Evolutionary conservation across 305 asterid species (phyloP).

Genomic region (Fraxinus albicans): DNA sequence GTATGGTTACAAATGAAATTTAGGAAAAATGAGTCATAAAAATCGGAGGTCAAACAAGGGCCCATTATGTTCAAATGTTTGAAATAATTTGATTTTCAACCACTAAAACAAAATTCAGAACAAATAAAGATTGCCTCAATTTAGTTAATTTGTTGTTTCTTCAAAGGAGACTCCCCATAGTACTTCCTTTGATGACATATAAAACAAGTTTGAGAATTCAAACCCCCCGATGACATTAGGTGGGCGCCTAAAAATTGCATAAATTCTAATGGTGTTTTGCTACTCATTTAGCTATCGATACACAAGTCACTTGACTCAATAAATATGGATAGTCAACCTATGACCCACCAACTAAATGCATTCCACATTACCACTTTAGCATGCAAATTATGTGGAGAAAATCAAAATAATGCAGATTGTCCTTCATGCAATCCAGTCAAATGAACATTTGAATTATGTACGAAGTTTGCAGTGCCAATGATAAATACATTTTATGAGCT

Average conservation of each 20-base stretch:
- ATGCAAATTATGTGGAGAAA: background rate
- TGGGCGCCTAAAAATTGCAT: background rate
- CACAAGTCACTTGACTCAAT: background rate
- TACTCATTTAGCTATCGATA: background rate
- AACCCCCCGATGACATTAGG: background rate
- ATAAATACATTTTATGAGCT: no score
- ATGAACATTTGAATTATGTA: no score
- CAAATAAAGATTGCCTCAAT: no score
- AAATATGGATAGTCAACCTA: background rate
- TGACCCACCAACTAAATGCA: background rate
- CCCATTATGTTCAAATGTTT: no score
- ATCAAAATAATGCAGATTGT: background rate
- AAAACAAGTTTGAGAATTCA: background rate
- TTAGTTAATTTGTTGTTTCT: no score
- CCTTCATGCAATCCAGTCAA: background rate
- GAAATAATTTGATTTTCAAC: background rate
- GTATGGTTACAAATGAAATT: no score
- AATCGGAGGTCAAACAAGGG: background rate
- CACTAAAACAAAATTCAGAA: background rate
- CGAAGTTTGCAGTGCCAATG: background rate
- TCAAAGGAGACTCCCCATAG: background rate
- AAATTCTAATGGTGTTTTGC: background rate
- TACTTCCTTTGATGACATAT: background rate
- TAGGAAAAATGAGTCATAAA: background rate
- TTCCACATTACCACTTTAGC: background rate